Conservation (phyloP, 2,329 filamentous ascomycete species). For the Trichoderma atrobrunneum region DNA sequence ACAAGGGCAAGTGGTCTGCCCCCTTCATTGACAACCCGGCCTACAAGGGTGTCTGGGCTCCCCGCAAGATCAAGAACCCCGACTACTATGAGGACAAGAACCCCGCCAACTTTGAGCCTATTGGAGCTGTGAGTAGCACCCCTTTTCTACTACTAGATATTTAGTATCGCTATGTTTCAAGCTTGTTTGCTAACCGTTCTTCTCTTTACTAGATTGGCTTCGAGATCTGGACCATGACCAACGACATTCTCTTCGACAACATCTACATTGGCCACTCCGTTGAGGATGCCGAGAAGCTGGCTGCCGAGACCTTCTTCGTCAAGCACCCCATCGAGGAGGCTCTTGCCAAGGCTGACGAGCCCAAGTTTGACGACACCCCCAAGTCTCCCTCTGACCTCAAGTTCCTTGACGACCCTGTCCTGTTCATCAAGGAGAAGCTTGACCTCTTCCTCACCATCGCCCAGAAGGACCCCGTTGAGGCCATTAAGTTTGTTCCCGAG, state of each 20-base stretch:
- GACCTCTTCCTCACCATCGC: slow-evolving; percentile 84
- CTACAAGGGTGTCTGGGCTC: slow-evolving; percentile 95
- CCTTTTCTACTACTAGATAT: background rate
- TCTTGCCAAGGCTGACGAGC: slow-evolving; percentile 74
- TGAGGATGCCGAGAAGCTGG: slow-evolving; percentile 86
- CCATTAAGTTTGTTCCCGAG: slow-evolving; percentile 87
- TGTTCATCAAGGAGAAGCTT: slow-evolving; percentile 87
- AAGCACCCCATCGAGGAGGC: slow-evolving; percentile 83
- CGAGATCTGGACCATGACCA: slow-evolving; percentile 99
- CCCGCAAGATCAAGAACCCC: slow-evolving; percentile 95
- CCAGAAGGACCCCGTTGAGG: slow-evolving; percentile 77
- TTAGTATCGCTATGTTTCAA: background rate
- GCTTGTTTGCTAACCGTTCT: background rate
- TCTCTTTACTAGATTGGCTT: slow-evolving; percentile 73
- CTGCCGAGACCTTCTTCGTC: slow-evolving; percentile 82
- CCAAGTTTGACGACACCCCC: slow-evolving; percentile 64
- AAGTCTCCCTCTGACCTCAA: slow-evolving; percentile 73
- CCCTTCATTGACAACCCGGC: slow-evolving; percentile 93
- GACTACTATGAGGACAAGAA: slow-evolving; percentile 96
- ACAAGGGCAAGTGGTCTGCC: slow-evolving; percentile 98
- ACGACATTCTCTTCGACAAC: slow-evolving; percentile 98
- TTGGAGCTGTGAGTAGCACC: slow-evolving; percentile 76
- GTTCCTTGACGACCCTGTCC: slow-evolving; percentile 88
- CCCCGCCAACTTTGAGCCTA: slow-evolving; percentile 94
- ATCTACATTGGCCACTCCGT: slow-evolving; percentile 99